These are phyloP conservation scores for Phlebiopsis gigantea DNA, from an alignment of 768 basidiomycete species.

Conservation along the genomic window DNA sequence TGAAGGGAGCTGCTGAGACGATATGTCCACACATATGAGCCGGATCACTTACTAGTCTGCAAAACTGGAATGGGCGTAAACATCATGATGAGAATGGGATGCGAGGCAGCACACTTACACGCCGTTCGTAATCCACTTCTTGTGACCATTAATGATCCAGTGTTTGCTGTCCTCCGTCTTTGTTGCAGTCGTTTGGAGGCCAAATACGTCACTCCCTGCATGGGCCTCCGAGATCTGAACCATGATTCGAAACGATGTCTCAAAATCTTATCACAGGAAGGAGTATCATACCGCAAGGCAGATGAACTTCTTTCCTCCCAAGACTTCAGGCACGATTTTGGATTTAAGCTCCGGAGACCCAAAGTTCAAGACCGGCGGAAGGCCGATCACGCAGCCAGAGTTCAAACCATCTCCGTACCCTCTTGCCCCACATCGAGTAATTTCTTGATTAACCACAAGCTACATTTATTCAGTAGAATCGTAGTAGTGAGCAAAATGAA, in stretches of 20 bases:
- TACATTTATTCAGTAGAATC: slow-evolving; percentile 2
- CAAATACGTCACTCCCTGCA: slow-evolving; percentile 82
- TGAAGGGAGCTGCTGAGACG: background rate
- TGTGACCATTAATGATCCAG: slow-evolving; percentile 83
- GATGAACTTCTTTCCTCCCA: slow-evolving; percentile 78
- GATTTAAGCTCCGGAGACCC: slow-evolving; percentile 57
- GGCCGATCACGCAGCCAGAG: slow-evolving; percentile 74
- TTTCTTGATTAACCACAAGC: slow-evolving; percentile 29
- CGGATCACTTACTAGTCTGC: slow-evolving; percentile 33
- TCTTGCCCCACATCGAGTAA: slow-evolving; percentile 52
- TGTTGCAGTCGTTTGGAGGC: slow-evolving; percentile 72
- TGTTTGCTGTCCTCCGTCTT: slow-evolving; percentile 79
- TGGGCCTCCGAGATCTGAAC: slow-evolving; percentile 72
- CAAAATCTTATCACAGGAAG: background rate
- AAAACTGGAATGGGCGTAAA: slow-evolving; percentile 23
- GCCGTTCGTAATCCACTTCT: slow-evolving; percentile 84
- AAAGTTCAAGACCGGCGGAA: slow-evolving; percentile 85
- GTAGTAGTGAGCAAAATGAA: background rate
- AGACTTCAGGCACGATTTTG: slow-evolving; percentile 59
- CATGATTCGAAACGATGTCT: background rate
- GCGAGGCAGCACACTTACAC: slow-evolving; percentile 32
- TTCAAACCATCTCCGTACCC: slow-evolving; percentile 82
- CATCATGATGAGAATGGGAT: background rate
- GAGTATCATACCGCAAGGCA: slow-evolving; percentile 48
- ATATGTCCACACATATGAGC: background rate